Evolutionary conservation across 2,329 filamentous ascomycete genomes (phyloP).

Genomic region (Teratosphaeriaceae sp.): DNA sequence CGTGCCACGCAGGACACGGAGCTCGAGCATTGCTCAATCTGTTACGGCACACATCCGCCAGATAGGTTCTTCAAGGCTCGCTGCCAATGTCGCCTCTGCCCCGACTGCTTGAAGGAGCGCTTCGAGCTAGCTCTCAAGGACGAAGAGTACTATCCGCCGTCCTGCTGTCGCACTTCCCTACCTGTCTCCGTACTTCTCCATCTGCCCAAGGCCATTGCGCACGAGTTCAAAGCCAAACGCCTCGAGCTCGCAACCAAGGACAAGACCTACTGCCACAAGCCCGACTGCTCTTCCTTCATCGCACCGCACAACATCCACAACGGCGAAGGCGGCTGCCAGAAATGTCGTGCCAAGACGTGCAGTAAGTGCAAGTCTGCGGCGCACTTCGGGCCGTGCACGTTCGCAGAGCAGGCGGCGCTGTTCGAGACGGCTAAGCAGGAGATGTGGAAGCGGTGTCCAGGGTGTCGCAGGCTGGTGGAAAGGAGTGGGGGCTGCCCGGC

Average conservation of each 20-base stretch:
- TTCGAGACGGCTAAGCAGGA: not conserved
- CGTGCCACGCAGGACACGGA: no score
- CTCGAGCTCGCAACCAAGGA: slow-evolving; percentile 42
- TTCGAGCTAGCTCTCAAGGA: slow-evolving; percentile 39
- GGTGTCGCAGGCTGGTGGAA: not conserved
- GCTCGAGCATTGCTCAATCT: not conserved
- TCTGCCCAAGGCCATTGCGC: slow-evolving; percentile 30
- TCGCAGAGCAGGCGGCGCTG: slow-evolving; percentile 3
- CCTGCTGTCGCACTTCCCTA: slow-evolving; percentile 38
- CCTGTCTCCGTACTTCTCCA: slow-evolving; percentile 29
- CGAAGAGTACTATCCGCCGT: slow-evolving; percentile 47
- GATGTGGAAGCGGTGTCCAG: slow-evolving; percentile 4
- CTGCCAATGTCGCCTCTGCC: slow-evolving; percentile 37
- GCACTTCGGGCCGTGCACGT: slow-evolving; percentile 8
- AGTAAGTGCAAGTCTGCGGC: slow-evolving; percentile 38
- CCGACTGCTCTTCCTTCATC: slow-evolving; percentile 43
- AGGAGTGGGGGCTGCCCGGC: not conserved
- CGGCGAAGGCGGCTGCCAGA: slow-evolving; percentile 34
- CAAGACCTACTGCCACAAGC: slow-evolving; percentile 43
- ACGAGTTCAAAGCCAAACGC: slow-evolving; percentile 30
- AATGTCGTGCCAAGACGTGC: slow-evolving; percentile 43
- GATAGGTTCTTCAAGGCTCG: not conserved
- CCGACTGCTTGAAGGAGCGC: slow-evolving; percentile 37
- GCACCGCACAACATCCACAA: slow-evolving; percentile 22
- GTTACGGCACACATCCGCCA: not conserved